Base-by-base conservation (phyloP, 306 rosid genomes). In the Cicer arietinum region DNA sequence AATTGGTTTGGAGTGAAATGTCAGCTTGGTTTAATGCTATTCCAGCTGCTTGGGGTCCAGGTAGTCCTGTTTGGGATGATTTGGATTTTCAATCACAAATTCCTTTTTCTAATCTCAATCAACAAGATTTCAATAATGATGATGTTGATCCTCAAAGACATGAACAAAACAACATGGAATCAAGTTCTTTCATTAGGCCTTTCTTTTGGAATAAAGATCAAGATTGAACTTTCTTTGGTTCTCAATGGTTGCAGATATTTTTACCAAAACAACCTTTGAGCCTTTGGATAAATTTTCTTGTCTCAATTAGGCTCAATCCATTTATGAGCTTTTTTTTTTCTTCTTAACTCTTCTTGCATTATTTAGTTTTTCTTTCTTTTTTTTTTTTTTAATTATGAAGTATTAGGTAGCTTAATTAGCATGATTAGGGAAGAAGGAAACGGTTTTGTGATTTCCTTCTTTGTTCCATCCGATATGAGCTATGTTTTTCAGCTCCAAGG, bases 31-130 rank as follows among this genome's bases (percentile, higher is more conserved):
- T 89, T 59, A 92, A 88, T 78, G 87, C 90, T 39, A 89, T 94
- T 88, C 92, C 98, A 8, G 90, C 90, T 8, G 88, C 88, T 81
- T 94, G 94, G 96, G 99, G 96, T 63, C 98, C 99, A 1, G 97
- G 90, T 9, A 92, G 99, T 67, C 96, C 99, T 14, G 86, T 85
- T 14, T 94, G 99, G 99, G 99, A 94, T 74, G 97, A 94, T 84
- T 84, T 89, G 57, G 97, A 93, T 9, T 58, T 88, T 48, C 95
- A 78, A 5, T 77, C 94, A 6, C 87, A 88, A 6, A 54, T 77
- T 70, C 88, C 85, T 8, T 86, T 88, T 74, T 41, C 13, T 1
- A 84, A 86, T 63, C 56, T 74, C 57, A 79, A 74, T 69, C 86
- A 85, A 13, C 91, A 83, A 50, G 51, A 83, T 7, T 40, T 56